Conservation (phyloP, 352 stramenopile species). For the Salisapilia sapeloensis region DNA sequence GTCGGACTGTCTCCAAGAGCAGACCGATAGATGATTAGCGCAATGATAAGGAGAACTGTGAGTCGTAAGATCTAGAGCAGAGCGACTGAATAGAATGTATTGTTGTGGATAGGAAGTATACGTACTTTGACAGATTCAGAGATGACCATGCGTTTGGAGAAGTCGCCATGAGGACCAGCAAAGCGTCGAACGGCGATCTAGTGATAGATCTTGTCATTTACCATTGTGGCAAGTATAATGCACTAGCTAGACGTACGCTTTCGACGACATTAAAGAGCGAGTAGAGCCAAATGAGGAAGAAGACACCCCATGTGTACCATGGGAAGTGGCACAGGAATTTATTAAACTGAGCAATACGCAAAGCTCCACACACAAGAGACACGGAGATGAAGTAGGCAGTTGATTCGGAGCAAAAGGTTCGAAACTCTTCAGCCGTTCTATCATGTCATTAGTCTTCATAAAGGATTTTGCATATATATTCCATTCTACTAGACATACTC, state of each 20-base stretch:
- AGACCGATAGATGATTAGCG: constrained; percentile 76
- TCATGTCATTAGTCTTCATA: constrained; percentile 1
- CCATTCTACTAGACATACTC: constrained; percentile 21
- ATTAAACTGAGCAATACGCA: constrained; percentile 27
- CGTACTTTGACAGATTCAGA: constrained; percentile 75
- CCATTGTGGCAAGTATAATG: no score
- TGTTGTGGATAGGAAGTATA: background rate
- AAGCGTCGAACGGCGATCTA: constrained; percentile 63
- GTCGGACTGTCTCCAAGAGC: constrained; percentile 44
- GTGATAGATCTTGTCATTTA: no score
- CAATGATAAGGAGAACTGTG: constrained; percentile 58
- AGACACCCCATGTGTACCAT: constrained; percentile 77
- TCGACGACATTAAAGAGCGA: constrained; percentile 81
- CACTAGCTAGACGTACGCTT: constrained; percentile 59
- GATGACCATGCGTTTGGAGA: constrained; percentile 80
- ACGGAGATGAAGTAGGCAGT: constrained; percentile 77
- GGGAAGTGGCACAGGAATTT: constrained; percentile 62
- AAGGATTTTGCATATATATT: constrained; percentile 1
- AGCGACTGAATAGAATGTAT: background rate
- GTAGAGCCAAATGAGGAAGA: constrained; percentile 82
- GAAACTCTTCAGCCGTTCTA: constrained; percentile 72
- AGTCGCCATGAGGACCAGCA: constrained; percentile 60
- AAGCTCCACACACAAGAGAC: constrained; percentile 45
- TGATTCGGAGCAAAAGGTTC: constrained; percentile 48
- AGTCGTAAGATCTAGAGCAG: constrained; percentile 44